Percentiles rank a stretch among this genome's conserved stretches.
Evolutionary conservation across 495 filamentous ascomycete species (phyloP).

Genomic region (Trichoderma orchidacearum): DNA sequence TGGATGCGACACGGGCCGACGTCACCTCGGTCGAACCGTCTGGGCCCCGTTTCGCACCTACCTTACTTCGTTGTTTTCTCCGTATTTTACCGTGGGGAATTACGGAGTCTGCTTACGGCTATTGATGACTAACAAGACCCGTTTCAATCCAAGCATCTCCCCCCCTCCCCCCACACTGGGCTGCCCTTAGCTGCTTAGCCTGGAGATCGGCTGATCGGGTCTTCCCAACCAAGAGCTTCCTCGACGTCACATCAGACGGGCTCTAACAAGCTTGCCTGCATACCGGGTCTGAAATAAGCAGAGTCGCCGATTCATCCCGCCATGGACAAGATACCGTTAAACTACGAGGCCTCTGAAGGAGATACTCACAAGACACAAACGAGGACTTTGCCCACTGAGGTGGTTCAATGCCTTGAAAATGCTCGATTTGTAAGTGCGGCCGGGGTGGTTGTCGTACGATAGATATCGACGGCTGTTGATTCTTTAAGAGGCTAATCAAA

Average conservation of each 20-base stretch:
- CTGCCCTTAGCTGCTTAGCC: background rate
- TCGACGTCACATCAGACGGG: background rate
- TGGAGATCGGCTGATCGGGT: background rate
- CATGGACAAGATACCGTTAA: constrained; percentile 47
- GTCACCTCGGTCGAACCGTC: background rate
- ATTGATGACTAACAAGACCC: too few species aligned
- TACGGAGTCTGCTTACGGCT: too few species aligned
- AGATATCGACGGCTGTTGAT: too few species aligned
- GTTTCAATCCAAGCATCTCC: too few species aligned
- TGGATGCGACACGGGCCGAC: background rate
- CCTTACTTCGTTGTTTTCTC: too few species aligned
- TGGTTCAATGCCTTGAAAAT: constrained; percentile 83
- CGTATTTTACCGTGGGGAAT: too few species aligned
- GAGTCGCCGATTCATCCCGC: background rate
- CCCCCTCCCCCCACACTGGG: background rate
- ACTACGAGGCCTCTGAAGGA: constrained; percentile 60
- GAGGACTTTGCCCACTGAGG: constrained; percentile 61
- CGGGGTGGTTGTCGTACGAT: too few species aligned
- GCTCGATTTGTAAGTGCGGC: constrained; percentile 65
- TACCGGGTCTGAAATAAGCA: background rate
- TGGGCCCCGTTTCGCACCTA: too few species aligned
- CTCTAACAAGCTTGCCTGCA: background rate
- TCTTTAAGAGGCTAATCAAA: background rate
- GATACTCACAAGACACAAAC: constrained; percentile 56
- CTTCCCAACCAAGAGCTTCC: background rate